Percentiles rank a stretch among this genome's conserved stretches.
Evolutionary conservation across 192 early-diverging fungal species (phyloP).

Genomic region (Chytriomyces confervae): DNA sequence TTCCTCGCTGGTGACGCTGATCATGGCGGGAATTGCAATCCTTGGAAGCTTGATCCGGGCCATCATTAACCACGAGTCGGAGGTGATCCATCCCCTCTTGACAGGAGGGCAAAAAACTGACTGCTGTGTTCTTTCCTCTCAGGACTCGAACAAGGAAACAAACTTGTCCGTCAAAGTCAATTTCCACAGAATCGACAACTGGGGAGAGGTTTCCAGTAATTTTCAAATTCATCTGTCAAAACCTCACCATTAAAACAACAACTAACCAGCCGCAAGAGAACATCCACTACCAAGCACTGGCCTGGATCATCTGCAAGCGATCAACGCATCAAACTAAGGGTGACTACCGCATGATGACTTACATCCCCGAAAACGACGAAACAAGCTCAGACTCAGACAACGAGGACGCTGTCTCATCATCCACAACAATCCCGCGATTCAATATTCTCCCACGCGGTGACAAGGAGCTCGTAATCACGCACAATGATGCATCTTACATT

Average conservation of each 20-base stretch:
- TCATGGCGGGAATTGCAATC: conserved; percentile 35
- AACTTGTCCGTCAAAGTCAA: conserved; percentile 37
- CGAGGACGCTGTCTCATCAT: background rate
- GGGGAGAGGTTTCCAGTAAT: background rate
- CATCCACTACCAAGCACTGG: conserved; percentile 32
- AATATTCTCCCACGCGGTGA: conserved; percentile 46
- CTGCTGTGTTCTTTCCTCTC: background rate
- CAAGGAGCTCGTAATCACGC: conserved; percentile 37
- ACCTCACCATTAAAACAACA: background rate
- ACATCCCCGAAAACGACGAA: conserved; percentile 34
- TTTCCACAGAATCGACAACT: conserved; percentile 35
- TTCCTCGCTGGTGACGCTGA: conserved; percentile 33
- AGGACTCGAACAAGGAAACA: conserved; percentile 1
- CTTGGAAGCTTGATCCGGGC: conserved; percentile 29
- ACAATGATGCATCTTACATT: conserved; percentile 31
- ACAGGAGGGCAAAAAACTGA: conserved; percentile 4
- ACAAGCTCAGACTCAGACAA: conserved; percentile 29
- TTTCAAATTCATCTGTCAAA: background rate
- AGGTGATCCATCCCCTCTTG: conserved; percentile 2
- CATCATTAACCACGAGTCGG: conserved; percentile 28
- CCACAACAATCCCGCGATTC: conserved; percentile 33
- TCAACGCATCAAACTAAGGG: conserved; percentile 34
- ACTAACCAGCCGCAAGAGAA: conserved; percentile 11
- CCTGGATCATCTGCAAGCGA: conserved; percentile 35
- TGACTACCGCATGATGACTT: conserved; percentile 37